These are phyloP conservation scores for Drechmeria coniospora DNA, from an alignment of 2,329 filamentous ascomycete species.

Conservation along the genomic window DNA sequence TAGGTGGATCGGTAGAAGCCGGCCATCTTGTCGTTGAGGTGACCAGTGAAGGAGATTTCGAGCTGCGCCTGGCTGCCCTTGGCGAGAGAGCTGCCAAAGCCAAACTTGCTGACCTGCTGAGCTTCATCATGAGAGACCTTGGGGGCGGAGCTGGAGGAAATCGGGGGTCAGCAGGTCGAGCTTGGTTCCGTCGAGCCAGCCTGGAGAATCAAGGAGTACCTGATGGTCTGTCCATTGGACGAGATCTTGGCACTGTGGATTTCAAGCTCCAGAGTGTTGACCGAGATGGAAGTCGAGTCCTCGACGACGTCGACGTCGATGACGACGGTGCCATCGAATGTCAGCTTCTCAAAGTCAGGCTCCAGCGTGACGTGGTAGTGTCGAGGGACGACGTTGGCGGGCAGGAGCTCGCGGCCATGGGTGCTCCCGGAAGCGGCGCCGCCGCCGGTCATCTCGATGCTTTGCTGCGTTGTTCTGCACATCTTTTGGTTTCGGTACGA, in stretches of 20 bases:
- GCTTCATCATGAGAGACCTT: conserved; percentile 60
- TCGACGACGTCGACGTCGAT: conserved; percentile 81
- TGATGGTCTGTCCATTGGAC: conserved; percentile 33
- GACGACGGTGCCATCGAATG: conserved; percentile 67
- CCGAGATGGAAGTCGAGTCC: conserved; percentile 68
- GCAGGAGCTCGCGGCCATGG: conserved; percentile 60
- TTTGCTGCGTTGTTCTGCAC: conserved; percentile 37
- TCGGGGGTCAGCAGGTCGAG: conserved; percentile 1
- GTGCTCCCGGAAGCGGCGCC: conserved; percentile 8
- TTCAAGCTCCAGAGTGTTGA: conserved; percentile 78
- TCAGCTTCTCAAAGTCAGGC: conserved; percentile 77
- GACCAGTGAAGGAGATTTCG: conserved; percentile 50
- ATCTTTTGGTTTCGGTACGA: conserved; percentile 60
- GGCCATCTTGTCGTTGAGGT: conserved; percentile 87
- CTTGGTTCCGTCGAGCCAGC: too few relatives aligned
- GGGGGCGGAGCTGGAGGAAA: conserved; percentile 8
- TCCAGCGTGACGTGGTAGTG: conserved; percentile 90
- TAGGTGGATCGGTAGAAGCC: conserved; percentile 95
- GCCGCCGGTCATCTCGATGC: conserved; percentile 18
- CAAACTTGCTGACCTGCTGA: conserved; percentile 67
- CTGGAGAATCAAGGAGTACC: conserved; percentile 16
- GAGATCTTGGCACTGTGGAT: conserved; percentile 47
- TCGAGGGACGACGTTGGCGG: conserved; percentile 76
- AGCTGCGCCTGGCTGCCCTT: conserved; percentile 61
- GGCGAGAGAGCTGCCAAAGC: conserved; percentile 56